Conservation (phyloP, 2,329 filamentous ascomycete species). For the Colletotrichum chlorophyti region DNA sequence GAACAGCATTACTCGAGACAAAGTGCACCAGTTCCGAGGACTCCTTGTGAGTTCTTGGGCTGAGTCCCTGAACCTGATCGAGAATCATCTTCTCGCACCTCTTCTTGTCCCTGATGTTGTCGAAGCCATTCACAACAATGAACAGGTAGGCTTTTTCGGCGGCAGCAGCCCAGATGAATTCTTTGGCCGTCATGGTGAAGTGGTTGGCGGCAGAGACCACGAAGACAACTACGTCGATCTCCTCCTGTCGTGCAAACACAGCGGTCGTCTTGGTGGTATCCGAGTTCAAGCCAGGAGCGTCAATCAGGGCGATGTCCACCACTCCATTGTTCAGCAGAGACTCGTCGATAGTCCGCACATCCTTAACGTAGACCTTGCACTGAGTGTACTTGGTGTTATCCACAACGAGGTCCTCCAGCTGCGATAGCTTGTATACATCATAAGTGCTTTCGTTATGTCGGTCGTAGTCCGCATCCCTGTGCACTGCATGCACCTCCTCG, state of each 20-base stretch:
- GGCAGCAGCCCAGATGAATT: conserved; percentile 95
- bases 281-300: conserved; percentile 93
- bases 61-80: conserved; percentile 87
- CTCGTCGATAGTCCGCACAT: conserved; percentile 87
- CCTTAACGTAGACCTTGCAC: conserved; percentile 96
- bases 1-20: conserved; percentile 95
- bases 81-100: conserved; percentile 92
- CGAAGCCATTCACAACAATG: conserved; percentile 94
- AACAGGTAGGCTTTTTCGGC: conserved; percentile 99
- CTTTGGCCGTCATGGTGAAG: conserved; percentile 96
- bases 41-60: conserved; percentile 92
- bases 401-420: conserved; percentile 87
- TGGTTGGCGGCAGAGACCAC: conserved; percentile 98
- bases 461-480: conserved; percentile 80
- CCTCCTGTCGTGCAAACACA: conserved; percentile 95
- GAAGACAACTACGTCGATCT: conserved; percentile 98
- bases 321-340: conserved; percentile 97
- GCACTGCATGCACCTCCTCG: conserved; percentile 95
- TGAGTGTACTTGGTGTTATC: conserved; percentile 90
- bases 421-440: conserved; percentile 78
- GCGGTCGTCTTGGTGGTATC: conserved; percentile 98
- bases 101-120: conserved; percentile 90
- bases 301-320: conserved; percentile 96
- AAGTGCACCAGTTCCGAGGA: conserved; percentile 94
- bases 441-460: conserved; percentile 94